These are phyloP conservation scores for Mucor plumbeus DNA, from an alignment of 371 early-diverging fungal genomes.

Conservation along the genomic window DNA sequence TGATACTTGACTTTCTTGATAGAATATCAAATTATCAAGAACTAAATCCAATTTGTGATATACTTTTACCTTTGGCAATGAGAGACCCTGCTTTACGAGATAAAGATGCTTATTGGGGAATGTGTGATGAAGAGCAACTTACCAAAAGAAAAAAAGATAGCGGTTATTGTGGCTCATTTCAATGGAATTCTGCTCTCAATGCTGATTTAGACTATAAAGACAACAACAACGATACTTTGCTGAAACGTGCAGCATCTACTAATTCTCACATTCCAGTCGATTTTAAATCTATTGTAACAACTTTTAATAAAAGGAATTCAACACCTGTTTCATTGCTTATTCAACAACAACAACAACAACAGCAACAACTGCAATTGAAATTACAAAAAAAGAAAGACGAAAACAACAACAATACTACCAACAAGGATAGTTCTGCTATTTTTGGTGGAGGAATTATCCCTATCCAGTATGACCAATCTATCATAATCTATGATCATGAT, in stretches of 20 bases:
- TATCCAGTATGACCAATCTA: background rate
- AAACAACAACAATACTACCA: background rate
- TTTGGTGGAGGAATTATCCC: conserved; percentile 8
- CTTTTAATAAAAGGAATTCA: background rate
- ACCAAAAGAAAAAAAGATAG: conserved; percentile 44
- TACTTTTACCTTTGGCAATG: conserved; percentile 30
- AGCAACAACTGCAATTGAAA: background rate
- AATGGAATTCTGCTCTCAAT: background rate
- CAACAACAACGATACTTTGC: background rate
- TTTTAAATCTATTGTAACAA: background rate
- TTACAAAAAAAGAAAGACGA: background rate
- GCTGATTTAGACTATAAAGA: background rate
- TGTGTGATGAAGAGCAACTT: conserved; percentile 22
- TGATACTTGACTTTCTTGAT: conserved; percentile 44
- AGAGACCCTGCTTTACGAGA: conserved; percentile 39
- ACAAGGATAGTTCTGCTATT: background rate
- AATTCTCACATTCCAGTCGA: background rate
- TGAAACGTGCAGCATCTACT: conserved; percentile 6
- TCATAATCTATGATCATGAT: background rate
- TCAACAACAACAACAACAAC: background rate
- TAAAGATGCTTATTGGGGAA: conserved; percentile 41
- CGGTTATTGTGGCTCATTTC: conserved; percentile 28
- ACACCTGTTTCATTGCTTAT: background rate
- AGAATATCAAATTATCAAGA: conserved; percentile 27
- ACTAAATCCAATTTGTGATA: conserved; percentile 35